A percentile compares a stretch with the other conserved stretches of the same genome.
Evolutionary conservation across 306 rosid species (phyloP).

Genomic region (Sicyos edulis): DNA sequence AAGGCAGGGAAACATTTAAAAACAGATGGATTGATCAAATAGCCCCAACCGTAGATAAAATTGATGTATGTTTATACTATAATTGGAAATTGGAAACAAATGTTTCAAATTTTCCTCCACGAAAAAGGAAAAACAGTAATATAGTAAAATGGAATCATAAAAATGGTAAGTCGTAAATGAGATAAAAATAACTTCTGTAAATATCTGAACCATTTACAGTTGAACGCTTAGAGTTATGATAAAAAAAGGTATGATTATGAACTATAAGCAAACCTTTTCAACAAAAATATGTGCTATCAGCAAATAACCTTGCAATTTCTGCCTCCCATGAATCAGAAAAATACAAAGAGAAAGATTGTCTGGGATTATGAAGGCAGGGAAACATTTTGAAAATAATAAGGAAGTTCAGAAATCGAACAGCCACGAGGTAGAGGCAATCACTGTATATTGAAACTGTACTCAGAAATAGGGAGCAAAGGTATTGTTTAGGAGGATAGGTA

Average conservation of each 20-base stretch:
- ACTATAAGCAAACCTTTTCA: conserved; percentile 15
- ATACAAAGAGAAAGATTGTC: not conserved
- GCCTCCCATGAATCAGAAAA: too few relatives aligned
- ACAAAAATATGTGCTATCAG: too few relatives aligned
- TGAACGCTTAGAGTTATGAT: not conserved
- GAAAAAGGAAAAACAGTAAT: not conserved
- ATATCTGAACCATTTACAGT: not conserved
- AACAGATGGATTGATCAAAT: not conserved
- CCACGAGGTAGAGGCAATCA: not conserved
- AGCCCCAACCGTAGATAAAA: not conserved
- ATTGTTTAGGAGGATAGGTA: conserved; percentile 6
- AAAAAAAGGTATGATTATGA: not conserved
- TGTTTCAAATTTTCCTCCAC: not conserved
- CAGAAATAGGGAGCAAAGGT: not conserved
- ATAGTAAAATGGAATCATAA: not conserved
- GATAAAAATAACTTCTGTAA: not conserved
- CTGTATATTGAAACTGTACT: not conserved
- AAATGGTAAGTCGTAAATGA: not conserved
- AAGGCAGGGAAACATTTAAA: conserved; percentile 23
- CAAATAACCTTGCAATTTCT: too few relatives aligned
- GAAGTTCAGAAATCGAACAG: not conserved
- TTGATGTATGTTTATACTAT: not conserved
- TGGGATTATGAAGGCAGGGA: conserved; percentile 14
- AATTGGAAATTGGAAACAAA: not conserved
- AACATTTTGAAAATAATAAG: not conserved